Conservation (phyloP, 2,329 filamentous ascomycete species). For the Aspergillus proliferans region DNA sequence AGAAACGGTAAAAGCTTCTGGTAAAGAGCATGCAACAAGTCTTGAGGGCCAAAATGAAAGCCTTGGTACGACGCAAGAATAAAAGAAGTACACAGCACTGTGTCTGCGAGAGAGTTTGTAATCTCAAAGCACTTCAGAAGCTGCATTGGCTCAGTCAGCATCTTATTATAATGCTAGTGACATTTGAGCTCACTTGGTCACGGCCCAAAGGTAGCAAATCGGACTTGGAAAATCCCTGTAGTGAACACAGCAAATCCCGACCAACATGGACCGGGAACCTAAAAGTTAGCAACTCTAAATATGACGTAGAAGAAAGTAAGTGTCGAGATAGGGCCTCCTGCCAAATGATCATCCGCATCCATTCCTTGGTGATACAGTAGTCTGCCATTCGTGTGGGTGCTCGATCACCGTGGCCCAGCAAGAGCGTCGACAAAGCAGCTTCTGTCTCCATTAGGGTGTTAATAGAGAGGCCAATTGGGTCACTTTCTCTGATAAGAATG, state of each 20-base stretch:
- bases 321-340: slow-evolving; percentile 21
- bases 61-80: background rate
- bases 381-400: slow-evolving; percentile 20
- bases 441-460: slow-evolving; percentile 17
- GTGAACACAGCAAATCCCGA: slow-evolving; percentile 18
- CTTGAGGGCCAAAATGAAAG: slow-evolving; percentile 19
- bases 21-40: slow-evolving; percentile 25
- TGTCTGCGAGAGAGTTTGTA: slow-evolving; percentile 25
- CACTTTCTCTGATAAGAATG: slow-evolving; percentile 7
- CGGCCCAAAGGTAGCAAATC: slow-evolving; percentile 25
- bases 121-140: slow-evolving; percentile 29
- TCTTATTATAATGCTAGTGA: background rate
- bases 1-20: slow-evolving; percentile 24
- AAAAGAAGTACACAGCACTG: slow-evolving; percentile 14
- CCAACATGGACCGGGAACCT: slow-evolving; percentile 19
- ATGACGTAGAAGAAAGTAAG: slow-evolving; percentile 20
- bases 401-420: slow-evolving; percentile 6
- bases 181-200: slow-evolving; percentile 20
- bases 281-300: slow-evolving; percentile 18
- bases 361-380: slow-evolving; percentile 24
- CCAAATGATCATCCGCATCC: slow-evolving; percentile 30
- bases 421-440: slow-evolving; percentile 12
- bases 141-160: slow-evolving; percentile 6
- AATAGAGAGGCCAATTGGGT: background rate
- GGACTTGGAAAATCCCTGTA: slow-evolving; percentile 17